Conservation (phyloP, 192 early-diverging fungal genomes). For the Coemansia sp. region DNA sequence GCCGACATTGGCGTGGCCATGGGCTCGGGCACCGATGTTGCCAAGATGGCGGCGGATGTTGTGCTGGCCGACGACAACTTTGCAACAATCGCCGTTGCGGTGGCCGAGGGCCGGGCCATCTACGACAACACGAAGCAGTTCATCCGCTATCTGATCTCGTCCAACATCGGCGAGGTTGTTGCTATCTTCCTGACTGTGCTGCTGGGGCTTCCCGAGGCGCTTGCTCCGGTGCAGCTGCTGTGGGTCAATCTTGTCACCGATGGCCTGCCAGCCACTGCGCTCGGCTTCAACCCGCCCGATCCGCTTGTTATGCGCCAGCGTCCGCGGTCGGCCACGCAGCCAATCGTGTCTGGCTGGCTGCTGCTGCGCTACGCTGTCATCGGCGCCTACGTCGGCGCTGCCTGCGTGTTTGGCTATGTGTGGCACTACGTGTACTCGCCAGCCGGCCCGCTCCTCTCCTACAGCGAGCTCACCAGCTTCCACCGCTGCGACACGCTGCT, state of each 20-base stretch:
- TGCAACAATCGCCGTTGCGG: slow-evolving; percentile 94
- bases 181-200: slow-evolving; percentile 96
- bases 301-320: slow-evolving; percentile 92
- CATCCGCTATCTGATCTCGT: slow-evolving; percentile 96
- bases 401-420: slow-evolving; percentile 94
- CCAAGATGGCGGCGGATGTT: slow-evolving; percentile 98
- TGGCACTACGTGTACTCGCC: slow-evolving; percentile 98
- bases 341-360: slow-evolving; percentile 91
- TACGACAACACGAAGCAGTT: slow-evolving; percentile 99
- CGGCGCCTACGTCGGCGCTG: slow-evolving; percentile 88
- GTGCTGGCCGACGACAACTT: slow-evolving; percentile 99
- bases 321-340: slow-evolving; percentile 82
- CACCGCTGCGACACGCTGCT: slow-evolving; percentile 85
- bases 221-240: slow-evolving; percentile 96
- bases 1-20: slow-evolving; percentile 99
- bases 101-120: slow-evolving; percentile 96
- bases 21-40: slow-evolving; percentile 98
- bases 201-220: slow-evolving; percentile 93
- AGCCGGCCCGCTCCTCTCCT: slow-evolving; percentile 85
- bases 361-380: slow-evolving; percentile 93
- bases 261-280: slow-evolving; percentile 94
- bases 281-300: slow-evolving; percentile 97
- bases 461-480: slow-evolving; percentile 89
- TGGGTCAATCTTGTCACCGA: slow-evolving; percentile 99
- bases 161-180: slow-evolving; percentile 99